Evolutionary conservation across 2,329 filamentous ascomycete species (phyloP), one percentile per base, ranked within the genome.

Genomic region (Fusarium decemcellulare): DNA sequence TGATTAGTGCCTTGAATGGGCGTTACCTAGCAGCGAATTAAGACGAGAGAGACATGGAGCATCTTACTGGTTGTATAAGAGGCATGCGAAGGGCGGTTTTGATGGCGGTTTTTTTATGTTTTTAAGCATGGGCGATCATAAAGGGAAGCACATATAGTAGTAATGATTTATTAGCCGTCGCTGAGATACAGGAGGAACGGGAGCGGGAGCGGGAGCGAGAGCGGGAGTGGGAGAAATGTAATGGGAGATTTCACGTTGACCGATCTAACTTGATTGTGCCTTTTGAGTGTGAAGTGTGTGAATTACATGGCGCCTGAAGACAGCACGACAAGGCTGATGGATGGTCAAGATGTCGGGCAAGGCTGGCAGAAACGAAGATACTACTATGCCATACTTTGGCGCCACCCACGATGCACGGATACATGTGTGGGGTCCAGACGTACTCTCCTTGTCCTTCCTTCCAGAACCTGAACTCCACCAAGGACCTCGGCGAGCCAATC

Each of bases 141-240:
- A 51, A 70, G 70, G 57, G 64, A 71, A 73, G 64, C 68, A 68
- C 66, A 72, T 61, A 64, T 67, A 71, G 68, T 61, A 61, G 68
- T 74, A 74, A 74, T 74, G 72, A 74, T 67, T 73, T 68, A 63
- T 69, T 60, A 58, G 44, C 43, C 43, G 48, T 40, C 59, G 48
- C 48, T 47, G 16, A 47, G 57, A 42, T 2, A 27, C 16, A 36
- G 23, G 23, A 23, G n/a, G 54, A 48, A 16, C 30, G 27, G 23
- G 27, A 52, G 60, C 53, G 43, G 15, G 54, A 48, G 23, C 27
- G 27, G 23, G 27, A 52, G 34, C 39, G 39, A 50, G 66, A 56
- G 60, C 51, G 47, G 65, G 44, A 23, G 23, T 23, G 32, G 55
- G 54, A 62, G 70, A 67, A 61, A 70, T 55, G 60, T 70, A 72